Evolutionary conservation across 2,329 filamentous ascomycete genomes (phyloP).

Genomic region (Conoideocrella luteorostrata): DNA sequence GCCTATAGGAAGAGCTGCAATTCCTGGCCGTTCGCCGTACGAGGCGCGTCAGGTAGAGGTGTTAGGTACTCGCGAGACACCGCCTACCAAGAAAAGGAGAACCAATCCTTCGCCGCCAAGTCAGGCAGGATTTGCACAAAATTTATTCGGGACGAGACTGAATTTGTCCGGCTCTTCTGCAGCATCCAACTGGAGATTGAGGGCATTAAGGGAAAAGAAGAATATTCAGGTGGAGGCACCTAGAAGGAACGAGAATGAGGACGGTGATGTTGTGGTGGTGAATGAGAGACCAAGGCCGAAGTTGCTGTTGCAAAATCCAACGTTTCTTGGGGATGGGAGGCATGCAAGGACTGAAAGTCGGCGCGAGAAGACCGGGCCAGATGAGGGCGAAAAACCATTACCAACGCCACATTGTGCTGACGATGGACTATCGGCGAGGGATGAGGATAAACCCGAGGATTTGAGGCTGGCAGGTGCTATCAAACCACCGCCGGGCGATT

Average conservation of each 20-base stretch:
- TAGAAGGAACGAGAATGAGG: neutral
- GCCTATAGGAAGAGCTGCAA: conserved; percentile 25
- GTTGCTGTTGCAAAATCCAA: neutral
- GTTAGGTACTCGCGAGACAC: conserved; percentile 6
- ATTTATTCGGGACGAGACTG: conserved; percentile 28
- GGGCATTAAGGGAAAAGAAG: conserved; percentile 16
- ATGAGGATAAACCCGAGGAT: too few species aligned
- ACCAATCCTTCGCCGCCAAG: conserved; percentile 24
- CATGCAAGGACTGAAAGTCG: neutral
- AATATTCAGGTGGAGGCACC: conserved; percentile 8
- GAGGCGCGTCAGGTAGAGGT: conserved; percentile 21
- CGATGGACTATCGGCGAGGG: too few species aligned
- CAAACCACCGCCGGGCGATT: too few species aligned
- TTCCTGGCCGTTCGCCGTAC: conserved; percentile 27
- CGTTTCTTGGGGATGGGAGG: neutral
- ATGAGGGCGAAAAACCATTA: too few species aligned
- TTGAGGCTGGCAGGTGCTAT: too few species aligned
- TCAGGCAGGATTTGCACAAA: conserved; percentile 27
- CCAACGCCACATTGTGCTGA: too few species aligned
- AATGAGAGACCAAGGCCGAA: conserved; percentile 1
- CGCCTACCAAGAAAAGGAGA: conserved; percentile 22
- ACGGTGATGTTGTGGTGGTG: conserved; percentile 11
- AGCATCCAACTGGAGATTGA: conserved; percentile 11
- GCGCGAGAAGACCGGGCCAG: neutral
- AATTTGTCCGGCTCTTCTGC: conserved; percentile 21